phyloP scores from a whole-genome alignment of 306 rosid genomes.

The Fagus crenata region DNA sequence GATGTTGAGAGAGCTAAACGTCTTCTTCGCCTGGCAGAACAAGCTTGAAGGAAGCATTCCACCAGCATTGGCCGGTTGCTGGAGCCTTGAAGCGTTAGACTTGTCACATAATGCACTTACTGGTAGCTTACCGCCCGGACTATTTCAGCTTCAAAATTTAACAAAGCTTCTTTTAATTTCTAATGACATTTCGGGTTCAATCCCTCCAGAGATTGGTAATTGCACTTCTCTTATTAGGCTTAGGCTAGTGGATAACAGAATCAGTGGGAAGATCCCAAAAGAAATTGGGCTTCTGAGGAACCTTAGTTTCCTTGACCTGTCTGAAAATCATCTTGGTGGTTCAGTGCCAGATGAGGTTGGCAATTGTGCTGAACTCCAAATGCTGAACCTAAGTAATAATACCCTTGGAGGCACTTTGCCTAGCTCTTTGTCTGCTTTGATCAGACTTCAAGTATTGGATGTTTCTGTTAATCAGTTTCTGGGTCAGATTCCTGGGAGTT shows the following conservation, averaged over 20 bases:
- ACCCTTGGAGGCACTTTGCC: conserved; percentile 66
- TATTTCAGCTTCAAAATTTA: conserved; percentile 71
- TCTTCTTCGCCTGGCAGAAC: conserved; percentile 85
- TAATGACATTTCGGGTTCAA: conserved; percentile 64
- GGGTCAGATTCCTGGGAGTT: conserved; percentile 56
- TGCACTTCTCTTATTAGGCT: conserved; percentile 70
- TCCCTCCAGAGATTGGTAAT: conserved; percentile 66
- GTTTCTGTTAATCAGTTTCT: conserved; percentile 56
- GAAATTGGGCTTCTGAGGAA: conserved; percentile 58
- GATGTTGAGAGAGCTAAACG: conserved; percentile 49
- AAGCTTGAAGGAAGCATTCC: conserved; percentile 80
- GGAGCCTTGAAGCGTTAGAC: conserved; percentile 70
- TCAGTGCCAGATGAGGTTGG: conserved; percentile 64
- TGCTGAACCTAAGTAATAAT: conserved; percentile 80
- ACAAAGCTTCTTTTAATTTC: conserved; percentile 75
- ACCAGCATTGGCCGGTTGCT: conserved; percentile 54
- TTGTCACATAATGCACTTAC: conserved; percentile 72
- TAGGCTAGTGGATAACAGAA: conserved; percentile 58
- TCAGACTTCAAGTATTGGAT: conserved; percentile 70
- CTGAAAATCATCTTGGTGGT: conserved; percentile 66
- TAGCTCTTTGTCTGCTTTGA: conserved; percentile 54
- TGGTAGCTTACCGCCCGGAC: conserved; percentile 60
- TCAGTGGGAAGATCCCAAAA: conserved; percentile 64
- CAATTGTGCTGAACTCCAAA: conserved; percentile 65
- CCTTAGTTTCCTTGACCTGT: conserved; percentile 75